Evolutionary conservation across 2,329 filamentous ascomycete species (phyloP), one percentile per base, ranked within the genome.

Genomic region (Blumeria graminis): DNA sequence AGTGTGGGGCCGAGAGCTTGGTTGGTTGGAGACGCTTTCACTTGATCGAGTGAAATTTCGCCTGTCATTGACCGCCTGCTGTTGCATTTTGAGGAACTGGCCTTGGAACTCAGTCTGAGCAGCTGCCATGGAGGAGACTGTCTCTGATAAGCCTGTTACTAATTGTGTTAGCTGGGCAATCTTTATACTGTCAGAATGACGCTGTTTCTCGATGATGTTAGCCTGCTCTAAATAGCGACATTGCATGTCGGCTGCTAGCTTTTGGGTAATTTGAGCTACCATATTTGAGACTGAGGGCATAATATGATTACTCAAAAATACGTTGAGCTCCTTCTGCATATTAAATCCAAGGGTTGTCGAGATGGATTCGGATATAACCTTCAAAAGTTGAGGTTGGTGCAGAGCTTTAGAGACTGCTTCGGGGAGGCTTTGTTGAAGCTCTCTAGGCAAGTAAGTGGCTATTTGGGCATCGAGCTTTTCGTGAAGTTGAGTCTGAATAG

Each of bases 381-480:
- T 82, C 60, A 86, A 71, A 41, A 92, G 73, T 53, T 89, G 82
- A 10, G 81, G 80, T 61, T 82, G 84, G 64, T 86, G 81, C 56
- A 95, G 68, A 22, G 84, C 78, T 60, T 79, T 77, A 51, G 73
- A 71, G 57, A 93, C 72, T 9, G 80, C 76, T 58, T 76, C 72
- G 1, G 87, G 86, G 38, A 96, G 71, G 38, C 75, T 69, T 57
- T 75, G 76, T 64, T 84, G 81, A 60, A 94, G 71, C 68, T 94
- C 86, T 43, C 75, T 74, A n/a, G 78, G 74, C 1, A 67, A 36
- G 33, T 34, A 58, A 38, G 61, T 60, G n/a, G 57, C 56, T 33
- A 67, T 38, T 33, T 64, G 60, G 51, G 58, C 53, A 14, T 61
- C 61, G 56, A 95, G 70, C 59, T 80, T 79, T 60, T 77, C 74